These are phyloP conservation scores for Lactarius vividus DNA, from an alignment of 768 basidiomycete genomes.

Conservation along the genomic window DNA sequence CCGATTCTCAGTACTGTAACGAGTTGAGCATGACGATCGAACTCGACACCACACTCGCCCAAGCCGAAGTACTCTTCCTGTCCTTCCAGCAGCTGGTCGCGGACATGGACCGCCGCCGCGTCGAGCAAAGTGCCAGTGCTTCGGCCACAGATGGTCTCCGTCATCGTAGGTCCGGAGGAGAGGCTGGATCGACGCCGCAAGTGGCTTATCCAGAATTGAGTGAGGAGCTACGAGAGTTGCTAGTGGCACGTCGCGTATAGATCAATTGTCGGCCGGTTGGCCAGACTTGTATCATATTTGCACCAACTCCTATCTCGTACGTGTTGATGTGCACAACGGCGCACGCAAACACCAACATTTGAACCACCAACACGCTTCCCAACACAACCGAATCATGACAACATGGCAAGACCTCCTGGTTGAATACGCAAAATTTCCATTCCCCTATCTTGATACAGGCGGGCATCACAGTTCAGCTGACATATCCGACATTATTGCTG, in stretches of 20 bases:
- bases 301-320: too few relatives aligned
- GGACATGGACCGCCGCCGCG: constrained; percentile 79
- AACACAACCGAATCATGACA: too few relatives aligned
- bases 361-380: too few relatives aligned
- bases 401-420: too few relatives aligned
- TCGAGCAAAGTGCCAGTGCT: constrained; percentile 44
- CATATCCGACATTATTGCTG: too few relatives aligned
- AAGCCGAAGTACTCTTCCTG: constrained; percentile 95
- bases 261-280: not conserved
- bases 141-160: constrained; percentile 34
- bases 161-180: constrained; percentile 34
- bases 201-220: constrained; percentile 24
- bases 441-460: too few relatives aligned
- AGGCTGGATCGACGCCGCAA: not conserved
- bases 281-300: not conserved
- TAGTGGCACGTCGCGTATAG: constrained; percentile 18
- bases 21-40: constrained; percentile 97
- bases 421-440: too few relatives aligned
- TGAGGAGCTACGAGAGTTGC: constrained; percentile 23
- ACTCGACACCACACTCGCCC: constrained; percentile 90
- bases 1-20: constrained; percentile 69
- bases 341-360: too few relatives aligned
- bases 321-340: not conserved
- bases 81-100: constrained; percentile 87
- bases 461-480: too few relatives aligned